A percentile compares a stretch with the other conserved stretches of the same genome.
Conservation (phyloP, 2,329 filamentous ascomycete species). For the Stagonosporopsis tanaceti region DNA sequence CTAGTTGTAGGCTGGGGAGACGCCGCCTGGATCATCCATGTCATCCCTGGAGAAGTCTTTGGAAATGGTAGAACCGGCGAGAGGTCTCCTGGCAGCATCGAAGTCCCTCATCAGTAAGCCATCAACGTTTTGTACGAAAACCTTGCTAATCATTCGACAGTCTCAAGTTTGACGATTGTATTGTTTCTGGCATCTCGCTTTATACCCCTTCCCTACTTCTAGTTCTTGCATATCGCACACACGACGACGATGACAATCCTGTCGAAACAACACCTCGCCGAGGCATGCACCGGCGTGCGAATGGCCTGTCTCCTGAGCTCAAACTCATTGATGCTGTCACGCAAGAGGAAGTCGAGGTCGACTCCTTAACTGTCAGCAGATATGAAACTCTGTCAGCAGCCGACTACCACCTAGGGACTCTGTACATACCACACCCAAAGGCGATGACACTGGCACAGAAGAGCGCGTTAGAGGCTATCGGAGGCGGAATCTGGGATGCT, state of each 20-base stretch:
- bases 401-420: slow-evolving; percentile 88
- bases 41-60: slow-evolving; percentile 74
- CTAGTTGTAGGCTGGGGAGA: slow-evolving; percentile 94
- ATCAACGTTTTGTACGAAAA: slow-evolving; percentile 22
- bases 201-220: slow-evolving; percentile 92
- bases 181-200: slow-evolving; percentile 94
- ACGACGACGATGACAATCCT: slow-evolving; percentile 72
- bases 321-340: slow-evolving; percentile 88
- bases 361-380: slow-evolving; percentile 83
- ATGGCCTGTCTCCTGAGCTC: slow-evolving; percentile 85
- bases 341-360: slow-evolving; percentile 83
- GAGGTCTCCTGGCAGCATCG: slow-evolving; percentile 77
- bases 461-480: slow-evolving; percentile 79
- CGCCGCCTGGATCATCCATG: slow-evolving; percentile 93
- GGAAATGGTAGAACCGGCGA: slow-evolving; percentile 73
- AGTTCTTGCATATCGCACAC: slow-evolving; percentile 87
- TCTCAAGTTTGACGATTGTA: slow-evolving; percentile 89
- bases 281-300: slow-evolving; percentile 74
- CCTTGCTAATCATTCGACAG: slow-evolving; percentile 55
- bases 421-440: slow-evolving; percentile 77
- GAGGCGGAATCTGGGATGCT: slow-evolving; percentile 85
- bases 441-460: slow-evolving; percentile 69
- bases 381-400: slow-evolving; percentile 85
- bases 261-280: slow-evolving; percentile 67
- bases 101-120: slow-evolving; percentile 89